phyloP scores from a whole-genome alignment of 768 basidiomycete species.

The Wakefieldia striispora region DNA sequence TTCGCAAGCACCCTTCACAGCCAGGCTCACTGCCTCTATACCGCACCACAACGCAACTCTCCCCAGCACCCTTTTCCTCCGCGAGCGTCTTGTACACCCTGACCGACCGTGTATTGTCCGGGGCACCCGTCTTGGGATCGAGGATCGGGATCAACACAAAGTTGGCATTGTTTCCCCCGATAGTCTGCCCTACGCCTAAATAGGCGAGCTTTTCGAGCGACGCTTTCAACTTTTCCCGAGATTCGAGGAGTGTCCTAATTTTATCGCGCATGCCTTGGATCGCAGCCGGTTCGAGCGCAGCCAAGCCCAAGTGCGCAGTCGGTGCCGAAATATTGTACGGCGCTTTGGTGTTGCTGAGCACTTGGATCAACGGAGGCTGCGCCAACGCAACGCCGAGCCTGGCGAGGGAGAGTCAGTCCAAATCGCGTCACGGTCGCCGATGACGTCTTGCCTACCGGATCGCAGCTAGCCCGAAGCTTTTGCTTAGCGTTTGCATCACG shows the following conservation, averaged over 20 bases:
- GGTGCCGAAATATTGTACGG: slow-evolving; percentile 96
- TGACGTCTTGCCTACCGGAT: slow-evolving; percentile 63
- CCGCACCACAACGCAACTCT: slow-evolving; percentile 84
- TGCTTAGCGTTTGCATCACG: slow-evolving; percentile 96
- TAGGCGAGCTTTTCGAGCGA: slow-evolving; percentile 46
- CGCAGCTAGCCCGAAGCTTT: slow-evolving; percentile 92
- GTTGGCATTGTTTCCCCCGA: slow-evolving; percentile 88
- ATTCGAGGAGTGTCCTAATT: slow-evolving; percentile 52
- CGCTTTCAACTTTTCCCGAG: slow-evolving; percentile 54
- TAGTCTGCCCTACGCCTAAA: slow-evolving; percentile 59
- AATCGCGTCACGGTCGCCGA: neutral
- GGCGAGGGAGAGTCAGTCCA: slow-evolving; percentile 1
- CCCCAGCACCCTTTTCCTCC: slow-evolving; percentile 77
- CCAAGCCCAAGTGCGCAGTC: slow-evolving; percentile 76
- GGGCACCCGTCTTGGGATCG: slow-evolving; percentile 34
- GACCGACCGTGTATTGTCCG: slow-evolving; percentile 61
- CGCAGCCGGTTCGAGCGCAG: slow-evolving; percentile 70
- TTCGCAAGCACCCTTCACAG: slow-evolving; percentile 82
- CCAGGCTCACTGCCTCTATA: slow-evolving; percentile 86
- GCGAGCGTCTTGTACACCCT: slow-evolving; percentile 79
- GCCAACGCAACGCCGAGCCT: slow-evolving; percentile 90
- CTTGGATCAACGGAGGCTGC: slow-evolving; percentile 85
- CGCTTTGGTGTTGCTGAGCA: slow-evolving; percentile 93
- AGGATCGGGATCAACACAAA: slow-evolving; percentile 84
- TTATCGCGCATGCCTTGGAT: slow-evolving; percentile 65